Percentiles rank a stretch among this genome's conserved stretches.
These are phyloP conservation scores for Salix viminalis DNA, from an alignment of 345 rosid species.

Conservation along the genomic window DNA sequence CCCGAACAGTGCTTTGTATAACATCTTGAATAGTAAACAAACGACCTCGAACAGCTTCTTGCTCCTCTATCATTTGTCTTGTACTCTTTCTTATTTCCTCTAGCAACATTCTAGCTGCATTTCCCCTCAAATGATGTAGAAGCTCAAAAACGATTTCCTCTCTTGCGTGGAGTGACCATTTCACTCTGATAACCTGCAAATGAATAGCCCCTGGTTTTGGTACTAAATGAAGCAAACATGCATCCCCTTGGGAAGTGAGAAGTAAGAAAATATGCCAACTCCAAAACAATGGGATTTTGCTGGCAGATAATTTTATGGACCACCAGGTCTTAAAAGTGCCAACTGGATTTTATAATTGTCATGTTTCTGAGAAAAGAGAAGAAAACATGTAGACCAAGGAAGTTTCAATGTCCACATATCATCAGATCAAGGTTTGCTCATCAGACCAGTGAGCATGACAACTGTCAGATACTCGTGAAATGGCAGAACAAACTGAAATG, in stretches of 20 bases:
- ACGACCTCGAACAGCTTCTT: conserved; percentile 97
- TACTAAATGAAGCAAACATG: neutral
- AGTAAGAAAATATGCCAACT: neutral
- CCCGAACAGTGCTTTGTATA: conserved; percentile 96
- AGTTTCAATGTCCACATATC: neutral
- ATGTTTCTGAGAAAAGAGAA: neutral
- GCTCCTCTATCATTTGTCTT: conserved; percentile 91
- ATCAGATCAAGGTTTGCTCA: neutral
- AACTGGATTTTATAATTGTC: neutral
- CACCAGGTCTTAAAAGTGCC: neutral
- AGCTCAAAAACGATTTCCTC: conserved; percentile 95
- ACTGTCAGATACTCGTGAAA: too few relatives aligned
- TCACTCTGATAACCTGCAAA: conserved; percentile 82
- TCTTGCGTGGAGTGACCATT: conserved; percentile 99
- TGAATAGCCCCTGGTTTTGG: neutral
- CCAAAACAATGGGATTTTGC: too few relatives aligned
- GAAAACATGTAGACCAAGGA: neutral
- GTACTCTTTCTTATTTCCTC: conserved; percentile 69
- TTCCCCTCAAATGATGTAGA: conserved; percentile 78
- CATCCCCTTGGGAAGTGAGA: neutral
- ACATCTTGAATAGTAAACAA: conserved; percentile 97
- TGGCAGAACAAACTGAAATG: neutral
- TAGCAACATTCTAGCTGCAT: conserved; percentile 38
- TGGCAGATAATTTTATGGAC: neutral
- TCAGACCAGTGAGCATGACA: too few relatives aligned